Base-by-base conservation (phyloP, 805 yeast genomes). In the Zygosaccharomyces bisporus region DNA sequence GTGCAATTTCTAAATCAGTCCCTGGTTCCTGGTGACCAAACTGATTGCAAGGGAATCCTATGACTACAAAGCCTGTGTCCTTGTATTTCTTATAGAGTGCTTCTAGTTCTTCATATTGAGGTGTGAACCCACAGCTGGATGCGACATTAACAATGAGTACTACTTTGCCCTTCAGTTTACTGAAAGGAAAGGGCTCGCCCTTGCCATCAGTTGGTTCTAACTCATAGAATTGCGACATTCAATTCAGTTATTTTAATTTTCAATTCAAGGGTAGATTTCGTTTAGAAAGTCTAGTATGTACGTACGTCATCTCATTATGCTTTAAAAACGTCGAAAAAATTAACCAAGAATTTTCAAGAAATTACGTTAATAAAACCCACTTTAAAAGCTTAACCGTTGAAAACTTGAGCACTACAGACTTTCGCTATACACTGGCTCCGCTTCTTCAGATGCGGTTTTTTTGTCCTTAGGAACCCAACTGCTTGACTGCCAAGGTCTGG, bases 11-110 rank as follows among this genome's bases (percentile, higher is more conserved):
- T 44, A 80, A 76, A 41, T 77, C 80, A 3, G 75, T 58, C 4
- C 81, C 81, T 53, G 95, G 83, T 66, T 91, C 86, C 72, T 93
- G 85, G 54, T 77, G 70, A 24, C 86, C 91, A 61, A 89, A 89
- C 63, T 88, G 96, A 68, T 88, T 86, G 68, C 96, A 86, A 16
- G 97, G 97, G 75, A 89, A 89, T 1, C 88, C 96, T 24, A 89
- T 50, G 16, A 89, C 73, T 33, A 68, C 79, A 13, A 90, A 70
- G 1, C 87, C 95, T 49, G 73, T 55, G 39, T 73, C 77, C 40
- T 74, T 67, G 68, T 82, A 84, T 58, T 78, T 78, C 50, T 80
- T 68, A 67, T 86, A 81, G 16, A 89, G 64, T 24, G 62, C 68
- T 66, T 89, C 90, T 30, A 89, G 69, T 44, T 82, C 91, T 45